Evolutionary conservation across 2,329 filamentous ascomycete genomes (phyloP).

Genomic region (Cadophora sp.): DNA sequence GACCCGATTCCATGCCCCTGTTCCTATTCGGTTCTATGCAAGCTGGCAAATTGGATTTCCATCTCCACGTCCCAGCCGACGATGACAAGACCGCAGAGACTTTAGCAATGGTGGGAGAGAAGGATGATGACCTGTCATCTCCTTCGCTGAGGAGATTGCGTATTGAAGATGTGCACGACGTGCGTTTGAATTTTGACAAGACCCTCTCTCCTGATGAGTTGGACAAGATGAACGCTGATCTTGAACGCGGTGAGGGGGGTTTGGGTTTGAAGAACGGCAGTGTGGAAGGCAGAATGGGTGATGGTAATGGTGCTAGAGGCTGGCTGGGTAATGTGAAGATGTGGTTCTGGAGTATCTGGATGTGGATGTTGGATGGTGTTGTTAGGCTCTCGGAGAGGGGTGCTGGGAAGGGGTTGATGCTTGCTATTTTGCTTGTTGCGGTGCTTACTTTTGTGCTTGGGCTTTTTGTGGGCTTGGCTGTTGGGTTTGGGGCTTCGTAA

Average conservation of each 20-base stretch:
- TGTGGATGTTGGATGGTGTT: background rate
- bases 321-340: background rate
- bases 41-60: background rate
- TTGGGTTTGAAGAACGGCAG: too few relatives aligned
- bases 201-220: too few relatives aligned
- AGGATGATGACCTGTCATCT: background rate
- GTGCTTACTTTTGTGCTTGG: background rate
- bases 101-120: background rate
- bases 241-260: too few relatives aligned
- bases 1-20: background rate
- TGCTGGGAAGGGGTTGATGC: background rate
- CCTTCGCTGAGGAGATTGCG: too few relatives aligned
- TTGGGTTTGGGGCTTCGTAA: background rate
- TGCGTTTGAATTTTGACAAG: too few relatives aligned
- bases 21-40: slow-evolving; percentile 3
- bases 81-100: background rate
- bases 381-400: background rate
- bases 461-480: background rate
- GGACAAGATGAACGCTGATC: too few relatives aligned
- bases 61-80: background rate
- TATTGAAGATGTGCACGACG: too few relatives aligned
- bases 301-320: background rate
- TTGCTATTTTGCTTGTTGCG: background rate
- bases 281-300: too few relatives aligned
- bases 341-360: background rate